These are phyloP conservation scores for Solioccasus polychromus DNA, from an alignment of 768 basidiomycete genomes.

Conservation along the genomic window DNA sequence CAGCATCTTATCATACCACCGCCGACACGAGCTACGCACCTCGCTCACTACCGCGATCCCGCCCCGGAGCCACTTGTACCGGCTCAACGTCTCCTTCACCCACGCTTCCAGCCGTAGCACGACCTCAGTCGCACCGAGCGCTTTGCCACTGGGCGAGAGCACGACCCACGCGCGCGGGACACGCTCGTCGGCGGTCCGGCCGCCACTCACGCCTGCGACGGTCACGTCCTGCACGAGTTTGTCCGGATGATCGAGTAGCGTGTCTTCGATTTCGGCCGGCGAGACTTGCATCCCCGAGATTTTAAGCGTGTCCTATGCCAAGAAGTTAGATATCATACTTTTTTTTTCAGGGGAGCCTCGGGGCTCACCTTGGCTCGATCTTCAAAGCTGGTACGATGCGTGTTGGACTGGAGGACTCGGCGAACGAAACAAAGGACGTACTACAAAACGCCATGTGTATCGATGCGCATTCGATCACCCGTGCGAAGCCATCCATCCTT, in stretches of 20 bases:
- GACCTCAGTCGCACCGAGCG: slow-evolving; percentile 40
- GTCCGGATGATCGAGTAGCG: slow-evolving; percentile 58
- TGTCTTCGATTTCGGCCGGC: slow-evolving; percentile 73
- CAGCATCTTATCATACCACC: too few relatives aligned
- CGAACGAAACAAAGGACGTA: slow-evolving; percentile 31
- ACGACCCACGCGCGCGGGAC: slow-evolving; percentile 80
- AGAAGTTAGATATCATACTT: not conserved
- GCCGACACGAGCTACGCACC: slow-evolving; percentile 43
- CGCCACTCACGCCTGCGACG: slow-evolving; percentile 76
- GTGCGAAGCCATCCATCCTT: slow-evolving; percentile 71
- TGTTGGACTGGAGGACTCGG: not conserved
- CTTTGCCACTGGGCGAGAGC: slow-evolving; percentile 53
- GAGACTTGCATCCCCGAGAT: slow-evolving; percentile 80
- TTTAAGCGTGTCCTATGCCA: slow-evolving; percentile 70
- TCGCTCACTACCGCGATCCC: slow-evolving; percentile 66
- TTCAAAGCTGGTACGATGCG: slow-evolving; percentile 52
- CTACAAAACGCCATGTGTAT: slow-evolving; percentile 64
- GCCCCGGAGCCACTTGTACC: slow-evolving; percentile 74
- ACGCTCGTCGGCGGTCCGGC: slow-evolving; percentile 68
- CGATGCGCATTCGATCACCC: slow-evolving; percentile 66
- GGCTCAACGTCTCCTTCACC: slow-evolving; percentile 62
- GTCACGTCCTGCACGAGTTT: slow-evolving; percentile 60
- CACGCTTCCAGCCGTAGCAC: slow-evolving; percentile 54
- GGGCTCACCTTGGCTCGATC: slow-evolving; percentile 67
- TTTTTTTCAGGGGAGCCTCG: too few relatives aligned